Evolutionary conservation across 139 green algal genomes (phyloP).

Genomic region (Coelastrella sp.): DNA sequence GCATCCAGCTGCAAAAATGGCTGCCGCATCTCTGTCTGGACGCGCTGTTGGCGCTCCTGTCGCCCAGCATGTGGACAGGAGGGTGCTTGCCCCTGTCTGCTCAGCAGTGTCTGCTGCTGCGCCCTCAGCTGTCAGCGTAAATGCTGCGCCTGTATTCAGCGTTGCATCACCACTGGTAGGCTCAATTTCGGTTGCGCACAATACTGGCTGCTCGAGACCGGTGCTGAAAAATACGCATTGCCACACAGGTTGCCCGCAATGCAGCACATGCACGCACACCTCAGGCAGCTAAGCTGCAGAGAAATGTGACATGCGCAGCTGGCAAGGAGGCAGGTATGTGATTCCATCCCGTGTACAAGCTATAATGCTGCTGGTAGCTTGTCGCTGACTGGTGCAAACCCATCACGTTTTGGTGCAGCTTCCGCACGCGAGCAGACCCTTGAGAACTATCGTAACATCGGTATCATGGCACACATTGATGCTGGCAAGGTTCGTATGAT

Average conservation of each 20-base stretch:
- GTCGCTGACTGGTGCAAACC: neutral
- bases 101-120: constrained; percentile 20
- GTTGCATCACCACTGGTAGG: constrained; percentile 27
- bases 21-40: neutral
- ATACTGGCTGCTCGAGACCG: constrained; percentile 1
- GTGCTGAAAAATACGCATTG: neutral
- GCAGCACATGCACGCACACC: neutral
- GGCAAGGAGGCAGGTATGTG: constrained; percentile 49
- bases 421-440: constrained; percentile 68
- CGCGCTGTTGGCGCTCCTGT: neutral
- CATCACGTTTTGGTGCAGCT: neutral
- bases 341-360: neutral
- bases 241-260: constrained; percentile 18
- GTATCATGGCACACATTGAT: constrained; percentile 99
- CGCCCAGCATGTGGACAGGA: constrained; percentile 27
- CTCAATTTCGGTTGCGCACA: neutral
- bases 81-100: constrained; percentile 31
- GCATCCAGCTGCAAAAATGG: neutral
- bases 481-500: constrained; percentile 82
- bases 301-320: constrained; percentile 46
- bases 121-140: neutral
- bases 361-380: neutral
- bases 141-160: neutral
- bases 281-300: neutral
- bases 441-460: constrained; percentile 98